Base-by-base conservation (phyloP, 2,329 filamentous ascomycete species). In the Hypoxylon sp. region DNA sequence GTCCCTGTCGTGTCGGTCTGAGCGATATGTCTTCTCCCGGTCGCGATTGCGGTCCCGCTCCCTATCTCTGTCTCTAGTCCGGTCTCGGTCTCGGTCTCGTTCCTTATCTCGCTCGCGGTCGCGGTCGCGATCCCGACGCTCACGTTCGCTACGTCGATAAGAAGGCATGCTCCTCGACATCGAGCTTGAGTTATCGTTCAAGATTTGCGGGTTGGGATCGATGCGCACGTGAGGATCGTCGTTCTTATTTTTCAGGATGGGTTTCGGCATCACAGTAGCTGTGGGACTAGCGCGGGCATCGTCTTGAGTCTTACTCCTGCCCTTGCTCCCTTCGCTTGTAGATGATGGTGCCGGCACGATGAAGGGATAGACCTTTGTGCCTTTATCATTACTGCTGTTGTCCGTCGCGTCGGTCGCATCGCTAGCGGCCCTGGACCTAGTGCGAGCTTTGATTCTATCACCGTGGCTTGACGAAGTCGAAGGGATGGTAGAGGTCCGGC, bases 201-300 rank as follows among this genome's bases (percentile, higher is more conserved):
- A 62, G 9, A 72, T 58, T 41, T 72, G 67, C 13, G 72, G 72
- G 29, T 81, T 77, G 1, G 78, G 76, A 31, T 81, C 78, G 56
- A 84, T 84, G 3, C 79, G 78, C 4, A 86, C 82, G 41, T 81
- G 81, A 4, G 72, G 70, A 57, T 86, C 81, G 42, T 80, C 79
- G 58, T 84, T 83, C 64, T 78, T 81, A 68, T 86, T 86, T 74
- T 86, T 86, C 15, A 86, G 74, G n/a, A 86, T 86, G 4, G 83
- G 80, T 65, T 85, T 86, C 1, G 83, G 84, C 54, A 67, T 71
- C 0, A 76, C 72, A 2, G 73, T 77, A 23, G 74, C 67, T 0
- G 76, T 71, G 1, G 75, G 73, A 1, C 69, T 71, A 4, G 69
- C 61, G 15, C 63, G 52, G 4, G 68, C 60, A 13, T 64, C 52